phyloP scores from a whole-genome alignment of 345 rosid species.

The Populus tremula region DNA sequence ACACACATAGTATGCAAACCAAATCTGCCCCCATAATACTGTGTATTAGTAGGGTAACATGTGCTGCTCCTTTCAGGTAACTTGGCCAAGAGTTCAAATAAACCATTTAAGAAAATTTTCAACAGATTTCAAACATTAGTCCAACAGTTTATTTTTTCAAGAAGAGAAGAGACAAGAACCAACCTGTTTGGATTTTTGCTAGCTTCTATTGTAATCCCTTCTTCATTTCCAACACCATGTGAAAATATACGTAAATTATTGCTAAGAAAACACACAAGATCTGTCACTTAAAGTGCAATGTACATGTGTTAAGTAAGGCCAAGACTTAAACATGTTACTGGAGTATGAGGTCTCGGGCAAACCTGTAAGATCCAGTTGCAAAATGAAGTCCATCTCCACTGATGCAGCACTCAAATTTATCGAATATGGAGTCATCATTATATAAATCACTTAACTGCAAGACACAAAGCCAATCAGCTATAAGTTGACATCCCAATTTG shows the following conservation, averaged over 20 bases:
- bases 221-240: conserved; percentile 40
- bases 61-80: no score
- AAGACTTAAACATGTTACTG: background rate
- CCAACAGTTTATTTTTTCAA: background rate
- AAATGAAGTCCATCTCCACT: conserved; percentile 56
- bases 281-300: conserved; percentile 14
- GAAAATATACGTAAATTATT: conserved; percentile 58
- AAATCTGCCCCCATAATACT: no score
- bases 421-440: conserved; percentile 60
- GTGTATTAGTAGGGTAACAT: no score
- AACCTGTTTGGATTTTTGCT: conserved; percentile 51
- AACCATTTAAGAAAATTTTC: no score
- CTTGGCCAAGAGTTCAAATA: no score
- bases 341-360: conserved; percentile 10
- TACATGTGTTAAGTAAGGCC: background rate
- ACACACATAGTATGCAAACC: no score
- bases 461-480: conserved; percentile 4
- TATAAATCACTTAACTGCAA: conserved; percentile 62
- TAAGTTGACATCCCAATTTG: background rate
- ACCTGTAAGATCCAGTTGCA: conserved; percentile 80
- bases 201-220: conserved; percentile 48
- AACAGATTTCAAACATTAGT: background rate
- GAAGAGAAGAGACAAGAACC: background rate
- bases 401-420: conserved; percentile 65
- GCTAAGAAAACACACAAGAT: conserved; percentile 30